A percentile compares a stretch with the other conserved stretches of the same genome.
These are phyloP conservation scores for Limnanthes douglasii DNA, from an alignment of 345 rosid genomes.

Conservation along the genomic window DNA sequence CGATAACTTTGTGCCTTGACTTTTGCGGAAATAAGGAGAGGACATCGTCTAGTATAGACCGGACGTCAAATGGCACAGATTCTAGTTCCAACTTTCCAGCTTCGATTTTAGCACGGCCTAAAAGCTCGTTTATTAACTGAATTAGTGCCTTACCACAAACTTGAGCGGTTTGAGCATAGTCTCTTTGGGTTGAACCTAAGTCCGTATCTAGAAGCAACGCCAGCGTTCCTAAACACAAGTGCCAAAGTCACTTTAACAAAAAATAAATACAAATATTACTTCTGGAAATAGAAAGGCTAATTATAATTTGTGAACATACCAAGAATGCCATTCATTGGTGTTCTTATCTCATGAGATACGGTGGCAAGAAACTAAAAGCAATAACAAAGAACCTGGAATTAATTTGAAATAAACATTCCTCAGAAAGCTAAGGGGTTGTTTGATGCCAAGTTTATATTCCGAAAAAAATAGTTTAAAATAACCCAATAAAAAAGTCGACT, in stretches of 20 bases:
- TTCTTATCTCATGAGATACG: slow-evolving; percentile 94
- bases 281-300: neutral
- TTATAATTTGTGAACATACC: slow-evolving; percentile 27
- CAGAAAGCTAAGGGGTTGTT: no score
- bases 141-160: slow-evolving; percentile 95
- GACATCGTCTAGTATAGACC: slow-evolving; percentile 87
- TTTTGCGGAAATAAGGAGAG: slow-evolving; percentile 92
- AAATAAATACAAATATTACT: neutral
- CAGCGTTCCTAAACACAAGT: slow-evolving; percentile 52
- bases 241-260: neutral
- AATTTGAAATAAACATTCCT: no score
- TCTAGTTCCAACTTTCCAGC: slow-evolving; percentile 89
- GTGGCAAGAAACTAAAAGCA: slow-evolving; percentile 81
- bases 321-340: slow-evolving; percentile 98
- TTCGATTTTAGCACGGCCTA: slow-evolving; percentile 96
- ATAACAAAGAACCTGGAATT: no score
- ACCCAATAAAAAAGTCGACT: no score
- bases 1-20: slow-evolving; percentile 76
- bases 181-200: slow-evolving; percentile 79
- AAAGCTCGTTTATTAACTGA: slow-evolving; percentile 85
- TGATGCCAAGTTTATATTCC: no score
- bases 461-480: no score
- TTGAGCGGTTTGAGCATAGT: slow-evolving; percentile 95
- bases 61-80: slow-evolving; percentile 61
- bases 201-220: slow-evolving; percentile 87